Evolutionary conservation across 106 monocot species (phyloP), one percentile per base, ranked within the genome.

Genomic region (Triglochin maritima): DNA sequence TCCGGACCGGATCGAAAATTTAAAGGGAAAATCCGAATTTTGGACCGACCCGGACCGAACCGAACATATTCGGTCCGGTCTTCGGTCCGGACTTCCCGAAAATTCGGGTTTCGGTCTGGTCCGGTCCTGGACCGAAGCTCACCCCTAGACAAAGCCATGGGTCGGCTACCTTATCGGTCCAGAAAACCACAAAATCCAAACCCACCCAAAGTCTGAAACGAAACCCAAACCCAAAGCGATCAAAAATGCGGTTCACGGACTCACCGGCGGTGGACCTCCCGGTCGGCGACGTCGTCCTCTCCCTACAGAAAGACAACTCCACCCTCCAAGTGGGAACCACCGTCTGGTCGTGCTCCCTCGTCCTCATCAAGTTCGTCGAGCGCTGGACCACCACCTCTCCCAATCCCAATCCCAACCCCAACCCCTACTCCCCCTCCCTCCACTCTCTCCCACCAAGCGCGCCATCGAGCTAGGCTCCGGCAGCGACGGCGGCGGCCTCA

Each of bases 291-390:
- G 54, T 77, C 60, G 73, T 68, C 17, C 88, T 98, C 52, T 69
- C 80, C 9, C 75, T 91, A 75, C 85, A 88, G 70, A 86, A 98
- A 66, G 91, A 91, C 80, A 91, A 98, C 82, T 76, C 68, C 45
- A 86, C 96, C 57, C 73, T 98, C 50, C 86, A 98, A 73, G 96
- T 98, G 17, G 96, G 96, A 65, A 98, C 91, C 68, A 86, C 88
- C 75, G 88, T 91, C 64, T 98, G 96, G 91, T 86, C 96, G 2
- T 91, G 82, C 82, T 98, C 96, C 67, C 91, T 98, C 82, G 78
- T 91, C 80, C 91, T 98, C 64, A 91, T 81, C 69, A 98, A 98
- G 71, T 98, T 98, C 81, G 67, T 80, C 72, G 91, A 98, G 15
- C 85, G 88, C 54, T 84, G 81, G 78, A 16, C 17, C 47, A 3